Conservation (phyloP, 2,329 filamentous ascomycete genomes). For the Tolypocladium endophyticum region DNA sequence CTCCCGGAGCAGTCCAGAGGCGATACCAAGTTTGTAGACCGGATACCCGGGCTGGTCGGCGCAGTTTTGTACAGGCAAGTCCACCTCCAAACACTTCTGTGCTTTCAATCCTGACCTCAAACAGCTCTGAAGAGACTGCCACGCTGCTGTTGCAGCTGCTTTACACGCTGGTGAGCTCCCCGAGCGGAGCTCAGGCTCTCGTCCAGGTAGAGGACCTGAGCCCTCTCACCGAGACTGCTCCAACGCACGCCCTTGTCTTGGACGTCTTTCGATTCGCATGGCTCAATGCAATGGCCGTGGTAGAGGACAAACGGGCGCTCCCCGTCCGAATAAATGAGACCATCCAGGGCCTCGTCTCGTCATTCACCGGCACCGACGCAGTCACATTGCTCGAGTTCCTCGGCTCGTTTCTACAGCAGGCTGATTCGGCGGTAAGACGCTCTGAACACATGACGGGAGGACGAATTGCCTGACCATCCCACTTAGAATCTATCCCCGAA, state of each 20-base stretch:
- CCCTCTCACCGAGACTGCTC: slow-evolving; percentile 45
- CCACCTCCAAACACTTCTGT: neutral
- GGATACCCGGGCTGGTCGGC: slow-evolving; percentile 42
- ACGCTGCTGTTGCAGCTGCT: slow-evolving; percentile 46
- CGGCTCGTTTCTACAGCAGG: slow-evolving; percentile 38
- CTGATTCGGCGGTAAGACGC: slow-evolving; percentile 34
- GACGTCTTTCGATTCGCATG: slow-evolving; percentile 47
- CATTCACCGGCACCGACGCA: slow-evolving; percentile 49
- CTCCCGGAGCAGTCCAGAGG: slow-evolving; percentile 37
- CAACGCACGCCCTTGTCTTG: slow-evolving; percentile 40
- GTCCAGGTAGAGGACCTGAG: slow-evolving; percentile 39
- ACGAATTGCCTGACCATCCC: slow-evolving; percentile 3
- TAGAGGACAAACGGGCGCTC: slow-evolving; percentile 19
- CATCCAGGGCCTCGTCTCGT: slow-evolving; percentile 36
- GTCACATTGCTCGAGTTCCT: slow-evolving; percentile 49
- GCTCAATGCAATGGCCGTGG: slow-evolving; percentile 33
- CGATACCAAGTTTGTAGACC: slow-evolving; percentile 35
- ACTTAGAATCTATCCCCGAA: slow-evolving; percentile 34
- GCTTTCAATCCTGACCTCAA: neutral
- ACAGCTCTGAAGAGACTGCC: slow-evolving; percentile 41
- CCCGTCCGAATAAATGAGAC: slow-evolving; percentile 32
- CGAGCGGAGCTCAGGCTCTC: slow-evolving; percentile 38
- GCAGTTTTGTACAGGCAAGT: slow-evolving; percentile 43
- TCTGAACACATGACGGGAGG: neutral
- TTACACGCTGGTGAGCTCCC: slow-evolving; percentile 40